Conservation (phyloP, 2,329 filamentous ascomycete species). For the Colletotrichum plurivorum region DNA sequence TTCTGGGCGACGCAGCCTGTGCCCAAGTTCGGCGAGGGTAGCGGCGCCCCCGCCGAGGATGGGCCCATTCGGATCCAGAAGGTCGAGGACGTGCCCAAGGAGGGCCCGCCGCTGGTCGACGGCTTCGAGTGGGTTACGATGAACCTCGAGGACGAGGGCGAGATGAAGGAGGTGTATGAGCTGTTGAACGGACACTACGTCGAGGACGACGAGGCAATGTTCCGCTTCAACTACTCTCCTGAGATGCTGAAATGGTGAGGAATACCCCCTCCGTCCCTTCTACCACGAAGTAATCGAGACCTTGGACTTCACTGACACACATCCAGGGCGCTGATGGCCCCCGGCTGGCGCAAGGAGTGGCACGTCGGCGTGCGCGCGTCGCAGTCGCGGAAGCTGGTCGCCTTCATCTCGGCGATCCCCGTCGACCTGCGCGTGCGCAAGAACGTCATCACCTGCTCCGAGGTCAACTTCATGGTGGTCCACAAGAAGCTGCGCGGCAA, state of each 20-base stretch:
- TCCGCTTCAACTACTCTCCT: constrained; percentile 95
- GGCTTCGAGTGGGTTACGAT: constrained; percentile 97
- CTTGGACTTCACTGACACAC: constrained; percentile 19
- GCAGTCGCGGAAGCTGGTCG: constrained; percentile 88
- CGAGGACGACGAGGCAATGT: constrained; percentile 96
- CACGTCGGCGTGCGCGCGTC: constrained; percentile 92
- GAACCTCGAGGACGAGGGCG: constrained; percentile 82
- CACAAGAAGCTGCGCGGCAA: constrained; percentile 98
- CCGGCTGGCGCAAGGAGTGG: constrained; percentile 94
- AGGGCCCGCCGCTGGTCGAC: constrained; percentile 80
- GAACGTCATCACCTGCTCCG: constrained; percentile 82
- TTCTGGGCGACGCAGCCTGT: constrained; percentile 99
- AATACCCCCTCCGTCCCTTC: neutral
- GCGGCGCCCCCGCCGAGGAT: constrained; percentile 72
- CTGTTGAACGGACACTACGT: constrained; percentile 95
- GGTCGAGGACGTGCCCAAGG: constrained; percentile 82
- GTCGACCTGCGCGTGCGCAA: constrained; percentile 85
- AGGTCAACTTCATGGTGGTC: constrained; percentile 98
- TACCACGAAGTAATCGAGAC: neutral
- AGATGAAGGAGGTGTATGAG: constrained; percentile 92
- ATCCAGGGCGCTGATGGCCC: constrained; percentile 88
- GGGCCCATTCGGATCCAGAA: constrained; percentile 88
- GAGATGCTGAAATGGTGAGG: constrained; percentile 89
- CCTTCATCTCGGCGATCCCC: constrained; percentile 95
- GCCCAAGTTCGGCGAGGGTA: constrained; percentile 78